Conservation (phyloP, 768 basidiomycete genomes). For the Rhodotorula toruloides region DNA sequence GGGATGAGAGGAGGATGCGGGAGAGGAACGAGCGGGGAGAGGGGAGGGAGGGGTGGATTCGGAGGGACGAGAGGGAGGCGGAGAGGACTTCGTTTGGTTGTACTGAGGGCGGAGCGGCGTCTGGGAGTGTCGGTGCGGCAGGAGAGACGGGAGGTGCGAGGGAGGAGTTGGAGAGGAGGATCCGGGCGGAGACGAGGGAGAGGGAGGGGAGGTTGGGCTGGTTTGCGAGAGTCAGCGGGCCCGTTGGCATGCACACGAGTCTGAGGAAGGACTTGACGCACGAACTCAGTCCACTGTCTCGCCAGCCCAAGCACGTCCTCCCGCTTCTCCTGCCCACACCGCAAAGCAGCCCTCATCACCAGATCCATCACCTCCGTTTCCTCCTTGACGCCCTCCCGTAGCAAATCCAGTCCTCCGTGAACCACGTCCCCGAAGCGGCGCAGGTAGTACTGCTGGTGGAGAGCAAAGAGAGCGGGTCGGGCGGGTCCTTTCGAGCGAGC, state of each 20-base stretch:
- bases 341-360: neutral
- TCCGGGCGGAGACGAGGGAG: constrained; percentile 2
- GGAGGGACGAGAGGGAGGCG: constrained; percentile 11
- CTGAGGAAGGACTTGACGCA: neutral
- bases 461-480: constrained; percentile 1
- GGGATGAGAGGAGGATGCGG: neutral
- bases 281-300: constrained; percentile 1
- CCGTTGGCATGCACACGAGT: neutral
- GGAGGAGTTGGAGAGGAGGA: constrained; percentile 3
- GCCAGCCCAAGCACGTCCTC: neutral
- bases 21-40: neutral
- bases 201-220: constrained; percentile 18
- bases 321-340: neutral
- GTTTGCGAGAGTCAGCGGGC: neutral
- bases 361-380: constrained; percentile 6
- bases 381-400: neutral
- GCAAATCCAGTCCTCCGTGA: neutral
- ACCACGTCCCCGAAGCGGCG: neutral
- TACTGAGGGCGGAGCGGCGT: neutral
- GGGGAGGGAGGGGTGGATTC: constrained; percentile 1
- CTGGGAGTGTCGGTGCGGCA: neutral
- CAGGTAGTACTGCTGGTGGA: neutral
- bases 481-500: constrained; percentile 1
- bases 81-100: neutral
- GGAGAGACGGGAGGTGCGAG: neutral